A percentile compares a stretch with the other conserved stretches of the same genome.
Conservation (phyloP, 179 eudicot species). For the Actinidia arguta region DNA sequence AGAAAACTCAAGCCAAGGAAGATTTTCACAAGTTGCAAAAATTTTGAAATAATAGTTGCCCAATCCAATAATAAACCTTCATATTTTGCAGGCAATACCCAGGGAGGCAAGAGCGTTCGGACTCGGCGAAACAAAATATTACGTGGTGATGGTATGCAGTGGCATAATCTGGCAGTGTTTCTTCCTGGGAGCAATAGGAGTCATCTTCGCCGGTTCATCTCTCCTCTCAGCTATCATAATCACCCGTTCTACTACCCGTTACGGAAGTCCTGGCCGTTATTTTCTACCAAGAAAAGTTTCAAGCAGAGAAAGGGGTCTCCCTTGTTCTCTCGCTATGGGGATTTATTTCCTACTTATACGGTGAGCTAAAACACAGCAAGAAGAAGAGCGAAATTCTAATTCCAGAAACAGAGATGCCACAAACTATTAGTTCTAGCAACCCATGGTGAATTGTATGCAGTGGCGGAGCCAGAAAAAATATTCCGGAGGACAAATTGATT, state of each 20-base stretch:
- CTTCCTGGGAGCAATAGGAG: slow-evolving; percentile 62
- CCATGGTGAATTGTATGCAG: background rate
- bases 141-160: slow-evolving; percentile 40
- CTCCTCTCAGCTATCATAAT: slow-evolving; percentile 57
- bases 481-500: too few species aligned
- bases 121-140: slow-evolving; percentile 47
- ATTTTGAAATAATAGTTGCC: too few species aligned
- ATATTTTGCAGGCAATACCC: slow-evolving; percentile 45
- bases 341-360: slow-evolving; percentile 65
- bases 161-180: slow-evolving; percentile 68
- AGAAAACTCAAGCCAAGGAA: background rate
- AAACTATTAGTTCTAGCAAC: background rate
- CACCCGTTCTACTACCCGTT: slow-evolving; percentile 57
- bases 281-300: slow-evolving; percentile 60
- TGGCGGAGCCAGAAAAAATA: too few species aligned
- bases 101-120: slow-evolving; percentile 49
- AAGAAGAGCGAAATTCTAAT: background rate
- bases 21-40: background rate
- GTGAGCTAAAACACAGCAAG: slow-evolving; percentile 41
- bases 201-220: slow-evolving; percentile 59
- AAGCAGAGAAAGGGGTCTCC: slow-evolving; percentile 59
- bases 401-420: slow-evolving; percentile 2
- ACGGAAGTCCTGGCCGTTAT: slow-evolving; percentile 57
- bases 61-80: background rate
- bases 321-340: slow-evolving; percentile 74